Evolutionary conservation across 2,329 filamentous ascomycete species (phyloP).

Genomic region (Colletotrichum lindemuthianum): DNA sequence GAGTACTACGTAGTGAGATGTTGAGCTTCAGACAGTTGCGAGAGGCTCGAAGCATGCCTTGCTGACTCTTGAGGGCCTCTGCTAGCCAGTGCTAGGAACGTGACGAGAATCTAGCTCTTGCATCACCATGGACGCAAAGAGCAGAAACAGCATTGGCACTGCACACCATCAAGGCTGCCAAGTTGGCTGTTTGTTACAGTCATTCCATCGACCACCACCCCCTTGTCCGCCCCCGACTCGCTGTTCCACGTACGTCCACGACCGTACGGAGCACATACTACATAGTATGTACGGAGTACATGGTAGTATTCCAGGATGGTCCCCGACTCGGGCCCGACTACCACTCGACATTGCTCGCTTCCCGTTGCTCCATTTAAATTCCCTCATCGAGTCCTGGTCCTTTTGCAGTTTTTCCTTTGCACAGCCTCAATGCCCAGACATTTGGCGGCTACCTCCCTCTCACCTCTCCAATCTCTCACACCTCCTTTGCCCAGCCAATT

Average conservation of each 20-base stretch:
- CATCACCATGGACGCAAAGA: slow-evolving; percentile 25
- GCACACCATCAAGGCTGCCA: slow-evolving; percentile 13
- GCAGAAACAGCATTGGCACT: neutral
- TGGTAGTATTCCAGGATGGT: slow-evolving; percentile 24
- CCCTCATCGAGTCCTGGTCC: slow-evolving; percentile 30
- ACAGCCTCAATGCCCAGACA: slow-evolving; percentile 36
- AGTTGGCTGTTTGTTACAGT: slow-evolving; percentile 4
- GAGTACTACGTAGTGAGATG: neutral
- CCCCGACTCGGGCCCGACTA: slow-evolving; percentile 25
- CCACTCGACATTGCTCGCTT: slow-evolving; percentile 27
- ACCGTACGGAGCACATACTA: neutral
- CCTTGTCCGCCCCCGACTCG: slow-evolving; percentile 25
- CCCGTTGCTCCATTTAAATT: slow-evolving; percentile 31
- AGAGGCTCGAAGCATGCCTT: too few species aligned
- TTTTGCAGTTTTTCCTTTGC: slow-evolving; percentile 33
- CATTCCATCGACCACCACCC: slow-evolving; percentile 14
- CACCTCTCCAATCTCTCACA: slow-evolving; percentile 8
- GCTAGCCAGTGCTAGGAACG: neutral
- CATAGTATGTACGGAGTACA: neutral
- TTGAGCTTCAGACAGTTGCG: too few species aligned
- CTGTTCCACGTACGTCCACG: neutral
- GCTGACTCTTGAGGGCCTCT: neutral
- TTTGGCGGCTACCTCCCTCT: slow-evolving; percentile 27
- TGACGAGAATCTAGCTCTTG: slow-evolving; percentile 29
- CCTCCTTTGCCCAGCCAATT: slow-evolving; percentile 24